Evolutionary conservation across 768 basidiomycete species (phyloP).

Genomic region (Leccinum fibrillosum): DNA sequence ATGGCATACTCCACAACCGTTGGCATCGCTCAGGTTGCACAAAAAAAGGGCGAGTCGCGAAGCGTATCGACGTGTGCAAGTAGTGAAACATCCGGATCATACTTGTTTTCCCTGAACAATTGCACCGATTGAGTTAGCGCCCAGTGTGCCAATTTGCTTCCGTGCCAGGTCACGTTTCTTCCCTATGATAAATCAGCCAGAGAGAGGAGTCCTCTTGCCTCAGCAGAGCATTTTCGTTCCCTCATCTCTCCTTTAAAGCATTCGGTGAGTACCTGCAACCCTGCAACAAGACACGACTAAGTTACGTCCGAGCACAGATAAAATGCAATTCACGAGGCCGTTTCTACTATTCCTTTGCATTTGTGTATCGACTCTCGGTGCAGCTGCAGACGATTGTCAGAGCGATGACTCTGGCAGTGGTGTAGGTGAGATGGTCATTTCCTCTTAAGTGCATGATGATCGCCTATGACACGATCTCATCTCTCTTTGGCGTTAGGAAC

Average conservation of each 20-base stretch:
- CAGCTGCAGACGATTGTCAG: neutral
- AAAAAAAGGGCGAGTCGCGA: neutral
- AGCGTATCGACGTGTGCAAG: neutral
- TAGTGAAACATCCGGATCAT: neutral
- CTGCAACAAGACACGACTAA: neutral
- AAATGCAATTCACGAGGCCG: neutral
- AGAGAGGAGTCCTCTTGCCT: neutral
- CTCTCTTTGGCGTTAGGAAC: neutral
- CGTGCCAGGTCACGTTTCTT: neutral
- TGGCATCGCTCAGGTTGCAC: neutral
- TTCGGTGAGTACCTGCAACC: neutral
- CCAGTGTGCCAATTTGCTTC: neutral
- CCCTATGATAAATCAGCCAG: neutral
- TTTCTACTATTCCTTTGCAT: neutral
- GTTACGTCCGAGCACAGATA: neutral
- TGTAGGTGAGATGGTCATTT: neutral
- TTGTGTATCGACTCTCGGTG: neutral
- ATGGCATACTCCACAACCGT: neutral
- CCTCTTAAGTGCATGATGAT: neutral
- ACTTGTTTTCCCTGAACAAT: neutral
- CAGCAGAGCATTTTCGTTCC: neutral
- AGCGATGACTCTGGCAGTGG: neutral
- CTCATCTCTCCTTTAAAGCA: neutral
- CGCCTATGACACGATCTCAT: neutral
- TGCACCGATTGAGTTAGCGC: neutral